Conservation (phyloP, 805 yeast genomes). For the Nakazawaea ishiwadae region DNA sequence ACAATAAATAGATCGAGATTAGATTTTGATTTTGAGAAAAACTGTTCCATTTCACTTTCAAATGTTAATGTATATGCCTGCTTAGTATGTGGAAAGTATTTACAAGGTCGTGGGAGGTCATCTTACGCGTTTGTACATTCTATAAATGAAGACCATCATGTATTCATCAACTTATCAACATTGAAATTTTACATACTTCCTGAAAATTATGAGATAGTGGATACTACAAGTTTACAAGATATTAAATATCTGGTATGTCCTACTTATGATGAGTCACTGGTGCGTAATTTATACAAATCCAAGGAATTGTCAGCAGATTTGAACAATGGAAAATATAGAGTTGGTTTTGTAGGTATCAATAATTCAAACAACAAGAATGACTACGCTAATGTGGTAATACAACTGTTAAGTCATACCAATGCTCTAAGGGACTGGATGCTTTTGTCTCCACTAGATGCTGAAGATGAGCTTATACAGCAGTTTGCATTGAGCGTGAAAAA, state of each 20-base stretch:
- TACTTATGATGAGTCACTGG: conserved; percentile 30
- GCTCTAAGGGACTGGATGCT: conserved; percentile 45
- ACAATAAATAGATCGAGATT: conserved; percentile 39
- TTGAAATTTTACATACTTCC: conserved; percentile 57
- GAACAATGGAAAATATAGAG: conserved; percentile 39
- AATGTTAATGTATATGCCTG: conserved; percentile 66
- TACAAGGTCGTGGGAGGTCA: conserved; percentile 59
- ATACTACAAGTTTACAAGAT: conserved; percentile 38
- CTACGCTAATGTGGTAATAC: conserved; percentile 55
- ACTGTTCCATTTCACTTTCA: conserved; percentile 61
- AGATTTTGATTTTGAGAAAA: conserved; percentile 68
- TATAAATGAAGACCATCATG: conserved; percentile 56
- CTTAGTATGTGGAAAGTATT: conserved; percentile 67
- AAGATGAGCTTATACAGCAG: conserved; percentile 32
- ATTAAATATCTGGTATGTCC: conserved; percentile 54
- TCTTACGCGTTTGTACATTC: conserved; percentile 70
- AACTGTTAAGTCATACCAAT: conserved; percentile 47
- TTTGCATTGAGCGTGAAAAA: conserved; percentile 48
- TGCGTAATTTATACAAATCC: conserved; percentile 26
- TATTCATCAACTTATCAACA: conserved; percentile 51
- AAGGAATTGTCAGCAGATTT: conserved; percentile 33
- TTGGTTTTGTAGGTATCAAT: conserved; percentile 66
- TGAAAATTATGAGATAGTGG: conserved; percentile 42
- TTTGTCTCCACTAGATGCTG: conserved; percentile 17
- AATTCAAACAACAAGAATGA: conserved; percentile 42